Conservation (phyloP, 495 filamentous ascomycete genomes). For the Podospora bellae-mahoneyi region DNA sequence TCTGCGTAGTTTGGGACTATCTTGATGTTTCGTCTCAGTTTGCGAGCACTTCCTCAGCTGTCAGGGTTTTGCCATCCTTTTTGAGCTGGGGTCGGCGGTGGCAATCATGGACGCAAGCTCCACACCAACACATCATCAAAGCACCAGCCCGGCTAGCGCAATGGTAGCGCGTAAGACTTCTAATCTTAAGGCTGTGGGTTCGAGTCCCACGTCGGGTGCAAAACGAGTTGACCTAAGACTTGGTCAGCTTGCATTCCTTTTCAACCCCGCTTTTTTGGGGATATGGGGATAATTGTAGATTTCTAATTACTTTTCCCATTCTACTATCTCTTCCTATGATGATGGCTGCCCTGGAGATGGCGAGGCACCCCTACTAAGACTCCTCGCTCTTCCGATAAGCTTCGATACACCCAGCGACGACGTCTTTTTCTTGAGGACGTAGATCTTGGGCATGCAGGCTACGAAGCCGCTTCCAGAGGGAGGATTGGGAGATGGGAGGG, state of each 20-base stretch:
- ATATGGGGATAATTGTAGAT: background rate
- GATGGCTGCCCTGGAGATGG: no score
- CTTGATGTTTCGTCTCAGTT: no score
- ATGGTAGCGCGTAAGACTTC: constrained; percentile 13
- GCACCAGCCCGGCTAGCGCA: constrained; percentile 3
- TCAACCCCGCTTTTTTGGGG: background rate
- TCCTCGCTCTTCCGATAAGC: background rate
- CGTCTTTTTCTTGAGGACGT: constrained; percentile 10
- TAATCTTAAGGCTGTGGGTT: constrained; percentile 13
- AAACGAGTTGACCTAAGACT: no score
- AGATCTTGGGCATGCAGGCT: constrained; percentile 16
- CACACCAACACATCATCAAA: background rate
- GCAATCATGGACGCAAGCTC: background rate
- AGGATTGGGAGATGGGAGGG: background rate
- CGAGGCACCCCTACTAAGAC: background rate
- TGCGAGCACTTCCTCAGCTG: background rate
- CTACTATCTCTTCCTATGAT: no score
- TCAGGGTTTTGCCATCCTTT: background rate
- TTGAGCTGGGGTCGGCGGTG: background rate
- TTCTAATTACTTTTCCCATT: background rate
- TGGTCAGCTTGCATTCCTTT: background rate
- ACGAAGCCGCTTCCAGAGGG: constrained; percentile 16
- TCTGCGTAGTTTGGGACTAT: no score
- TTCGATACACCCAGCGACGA: background rate
- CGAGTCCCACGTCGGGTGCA: constrained; percentile 10